Conservation (phyloP, 202 grass and related monocot species). For the Musa balbisiana region DNA sequence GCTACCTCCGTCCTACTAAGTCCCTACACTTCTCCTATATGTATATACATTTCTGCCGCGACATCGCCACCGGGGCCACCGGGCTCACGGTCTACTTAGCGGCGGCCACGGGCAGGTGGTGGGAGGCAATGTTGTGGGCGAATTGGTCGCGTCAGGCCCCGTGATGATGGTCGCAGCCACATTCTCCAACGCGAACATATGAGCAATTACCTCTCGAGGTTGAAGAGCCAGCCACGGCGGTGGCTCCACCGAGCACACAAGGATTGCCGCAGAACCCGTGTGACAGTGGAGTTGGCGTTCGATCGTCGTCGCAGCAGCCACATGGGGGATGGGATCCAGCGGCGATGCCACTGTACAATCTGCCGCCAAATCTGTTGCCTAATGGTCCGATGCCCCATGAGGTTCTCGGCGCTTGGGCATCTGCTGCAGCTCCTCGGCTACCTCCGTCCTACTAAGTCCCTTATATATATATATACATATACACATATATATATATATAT, state of each 20-base stretch:
- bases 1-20: slow-evolving; percentile 32
- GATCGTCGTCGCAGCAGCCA: slow-evolving; percentile 5
- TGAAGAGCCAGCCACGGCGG: slow-evolving; percentile 28
- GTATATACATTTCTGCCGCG: neutral
- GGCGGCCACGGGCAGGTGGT: slow-evolving; percentile 36
- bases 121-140: neutral
- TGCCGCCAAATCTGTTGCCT: slow-evolving; percentile 53
- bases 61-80: neutral
- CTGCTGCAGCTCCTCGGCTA: slow-evolving; percentile 21
- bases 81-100: neutral
- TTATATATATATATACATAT: no score
- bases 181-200: neutral
- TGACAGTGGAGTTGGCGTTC: slow-evolving; percentile 18
- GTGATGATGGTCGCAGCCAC: neutral
- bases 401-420: slow-evolving; percentile 29
- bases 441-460: slow-evolving; percentile 26
- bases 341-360: slow-evolving; percentile 51
- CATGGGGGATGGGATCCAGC: slow-evolving; percentile 21
- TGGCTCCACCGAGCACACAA: neutral
- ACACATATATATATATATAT: no score
- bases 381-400: slow-evolving; percentile 52
- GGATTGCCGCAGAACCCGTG: slow-evolving; percentile 16
- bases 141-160: neutral
- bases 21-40: neutral
- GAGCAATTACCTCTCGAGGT: neutral